phyloP scores from a whole-genome alignment of 768 basidiomycete genomes.

The Gymnopilus dilepis region DNA sequence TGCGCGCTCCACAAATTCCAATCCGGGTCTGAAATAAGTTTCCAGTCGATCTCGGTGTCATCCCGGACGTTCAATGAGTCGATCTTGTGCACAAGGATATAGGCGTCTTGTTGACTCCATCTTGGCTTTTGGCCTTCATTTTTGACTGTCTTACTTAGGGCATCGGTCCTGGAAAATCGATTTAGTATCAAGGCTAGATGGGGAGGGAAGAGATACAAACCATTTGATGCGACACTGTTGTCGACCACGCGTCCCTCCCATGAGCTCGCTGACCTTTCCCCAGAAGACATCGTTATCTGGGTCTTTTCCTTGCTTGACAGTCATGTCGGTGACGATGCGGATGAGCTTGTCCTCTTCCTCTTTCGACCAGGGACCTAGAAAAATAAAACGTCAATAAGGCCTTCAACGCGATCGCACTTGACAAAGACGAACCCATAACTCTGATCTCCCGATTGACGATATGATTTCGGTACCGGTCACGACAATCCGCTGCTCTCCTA shows the following conservation, averaged over 20 bases:
- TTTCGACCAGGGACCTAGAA: conserved; percentile 70
- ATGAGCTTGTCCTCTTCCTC: conserved; percentile 81
- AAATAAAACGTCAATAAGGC: neutral
- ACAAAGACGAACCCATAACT: conserved; percentile 50
- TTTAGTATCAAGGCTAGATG: neutral
- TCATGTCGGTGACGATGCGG: conserved; percentile 77
- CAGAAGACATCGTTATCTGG: conserved; percentile 84
- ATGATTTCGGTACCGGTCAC: conserved; percentile 87
- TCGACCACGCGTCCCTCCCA: conserved; percentile 77
- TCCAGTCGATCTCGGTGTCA: conserved; percentile 89
- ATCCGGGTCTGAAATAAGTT: conserved; percentile 68
- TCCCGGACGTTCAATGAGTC: conserved; percentile 76
- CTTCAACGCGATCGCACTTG: neutral
- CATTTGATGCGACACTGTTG: conserved; percentile 92
- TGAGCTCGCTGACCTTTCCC: conserved; percentile 75
- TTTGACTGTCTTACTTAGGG: conserved; percentile 72
- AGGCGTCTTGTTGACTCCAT: conserved; percentile 79
- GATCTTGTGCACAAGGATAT: conserved; percentile 81
- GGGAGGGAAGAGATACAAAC: conserved; percentile 39
- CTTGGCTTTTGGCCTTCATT: conserved; percentile 72
- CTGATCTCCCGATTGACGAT: conserved; percentile 70
- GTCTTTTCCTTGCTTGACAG: conserved; percentile 71
- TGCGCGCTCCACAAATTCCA: conserved; percentile 91
- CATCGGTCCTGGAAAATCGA: conserved; percentile 65
- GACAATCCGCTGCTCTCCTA: conserved; percentile 79